A percentile compares a stretch with the other conserved stretches of the same genome.
These are phyloP conservation scores for Paramecium biaurelia DNA, from an alignment of 73 alveolate genomes.

Conservation along the genomic window DNA sequence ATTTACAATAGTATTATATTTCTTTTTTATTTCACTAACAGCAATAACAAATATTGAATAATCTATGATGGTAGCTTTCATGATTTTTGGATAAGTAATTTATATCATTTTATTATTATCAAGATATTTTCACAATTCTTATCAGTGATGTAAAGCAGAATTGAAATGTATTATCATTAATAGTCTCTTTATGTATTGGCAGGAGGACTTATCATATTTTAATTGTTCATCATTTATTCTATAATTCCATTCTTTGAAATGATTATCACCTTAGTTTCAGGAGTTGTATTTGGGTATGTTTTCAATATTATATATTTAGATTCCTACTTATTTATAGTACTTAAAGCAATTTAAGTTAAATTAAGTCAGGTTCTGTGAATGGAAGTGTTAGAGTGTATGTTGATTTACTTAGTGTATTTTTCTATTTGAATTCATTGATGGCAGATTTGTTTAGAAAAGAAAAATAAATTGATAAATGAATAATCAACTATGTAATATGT, in stretches of 20 bases:
- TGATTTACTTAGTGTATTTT: neutral
- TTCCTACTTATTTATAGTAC: slow-evolving; percentile 4
- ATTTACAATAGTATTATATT: neutral
- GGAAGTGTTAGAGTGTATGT: slow-evolving; percentile 22
- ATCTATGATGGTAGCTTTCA: slow-evolving; percentile 39
- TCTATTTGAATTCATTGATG: neutral
- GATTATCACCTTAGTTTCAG: slow-evolving; percentile 21
- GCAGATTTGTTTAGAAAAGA: slow-evolving; percentile 28
- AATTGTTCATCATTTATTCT: neutral
- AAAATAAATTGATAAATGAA: neutral
- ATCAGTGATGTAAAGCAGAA: neutral
- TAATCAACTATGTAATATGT: neutral
- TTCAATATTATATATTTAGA: neutral
- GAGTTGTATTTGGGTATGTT: slow-evolving; percentile 3
- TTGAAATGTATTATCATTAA: neutral
- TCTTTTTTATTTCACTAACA: neutral
- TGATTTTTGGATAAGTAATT: slow-evolving; percentile 17
- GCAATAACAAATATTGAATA: neutral
- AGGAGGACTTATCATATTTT: neutral
- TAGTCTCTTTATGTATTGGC: slow-evolving; percentile 7
- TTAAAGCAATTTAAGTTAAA: neutral
- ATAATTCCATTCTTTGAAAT: neutral
- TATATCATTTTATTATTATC: neutral
- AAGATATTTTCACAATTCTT: slow-evolving; percentile 5
- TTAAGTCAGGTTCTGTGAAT: neutral